phyloP scores from a whole-genome alignment of 2,329 filamentous ascomycete genomes.

The Fusarium sp. region DNA sequence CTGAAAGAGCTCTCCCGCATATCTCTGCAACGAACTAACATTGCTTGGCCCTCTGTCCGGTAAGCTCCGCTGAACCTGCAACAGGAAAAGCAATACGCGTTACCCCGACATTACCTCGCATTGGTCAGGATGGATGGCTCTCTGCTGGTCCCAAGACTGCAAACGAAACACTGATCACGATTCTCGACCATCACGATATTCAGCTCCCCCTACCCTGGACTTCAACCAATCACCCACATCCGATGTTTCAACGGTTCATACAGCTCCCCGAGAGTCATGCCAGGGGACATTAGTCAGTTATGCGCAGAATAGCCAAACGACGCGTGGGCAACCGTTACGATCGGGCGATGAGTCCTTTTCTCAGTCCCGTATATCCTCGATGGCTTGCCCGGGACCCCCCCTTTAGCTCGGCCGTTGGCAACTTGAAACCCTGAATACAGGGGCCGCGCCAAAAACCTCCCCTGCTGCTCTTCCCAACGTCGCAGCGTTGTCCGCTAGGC shows the following conservation, averaged over 20 bases:
- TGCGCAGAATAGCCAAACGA: neutral
- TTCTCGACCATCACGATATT: neutral
- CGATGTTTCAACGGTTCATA: slow-evolving; percentile 1
- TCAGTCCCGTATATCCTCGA: neutral
- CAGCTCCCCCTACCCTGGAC: neutral
- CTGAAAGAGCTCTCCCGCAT: neutral
- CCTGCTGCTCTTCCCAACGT: slow-evolving; percentile 12
- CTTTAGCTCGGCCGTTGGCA: slow-evolving; percentile 4
- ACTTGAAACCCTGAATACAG: slow-evolving; percentile 26
- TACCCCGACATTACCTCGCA: neutral
- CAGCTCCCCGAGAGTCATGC: neutral
- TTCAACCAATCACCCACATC: neutral
- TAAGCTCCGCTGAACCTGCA: neutral
- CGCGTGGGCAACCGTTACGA: slow-evolving; percentile 1
- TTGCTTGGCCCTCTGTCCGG: neutral
- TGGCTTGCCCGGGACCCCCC: neutral
- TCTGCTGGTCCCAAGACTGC: neutral
- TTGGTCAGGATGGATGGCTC: neutral
- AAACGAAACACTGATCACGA: neutral
- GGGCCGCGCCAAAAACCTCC: slow-evolving; percentile 4
- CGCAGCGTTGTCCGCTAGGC: neutral
- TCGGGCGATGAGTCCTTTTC: slow-evolving; percentile 1
- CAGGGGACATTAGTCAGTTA: neutral
- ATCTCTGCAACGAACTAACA: neutral
- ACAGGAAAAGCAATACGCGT: neutral